These are phyloP conservation scores for Hypoxylon rickii DNA, from an alignment of 495 filamentous ascomycete genomes.

Conservation along the genomic window DNA sequence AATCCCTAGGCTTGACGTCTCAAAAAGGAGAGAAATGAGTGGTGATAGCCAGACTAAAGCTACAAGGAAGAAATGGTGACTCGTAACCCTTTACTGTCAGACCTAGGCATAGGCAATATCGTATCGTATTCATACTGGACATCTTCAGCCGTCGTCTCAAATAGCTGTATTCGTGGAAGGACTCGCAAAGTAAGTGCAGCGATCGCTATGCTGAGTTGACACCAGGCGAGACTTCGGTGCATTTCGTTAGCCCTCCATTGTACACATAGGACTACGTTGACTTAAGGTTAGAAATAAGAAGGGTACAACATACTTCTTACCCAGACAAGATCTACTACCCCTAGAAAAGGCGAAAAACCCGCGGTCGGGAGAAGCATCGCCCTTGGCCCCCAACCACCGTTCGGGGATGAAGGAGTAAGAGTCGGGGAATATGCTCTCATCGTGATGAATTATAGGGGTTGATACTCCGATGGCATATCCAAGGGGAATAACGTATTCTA, in stretches of 20 bases:
- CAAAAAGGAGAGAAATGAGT: no score
- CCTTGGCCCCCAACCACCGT: conserved; percentile 7
- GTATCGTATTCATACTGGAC: conserved; percentile 45
- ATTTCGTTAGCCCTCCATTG: conserved; percentile 9
- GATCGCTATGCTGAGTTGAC: conserved; percentile 42
- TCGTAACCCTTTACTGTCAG: conserved; percentile 44
- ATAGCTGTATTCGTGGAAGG: conserved; percentile 38
- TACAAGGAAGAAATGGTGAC: conserved; percentile 1
- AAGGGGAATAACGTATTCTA: conserved; percentile 30
- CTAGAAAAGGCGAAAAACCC: conserved; percentile 12
- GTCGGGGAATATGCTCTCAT: conserved; percentile 17
- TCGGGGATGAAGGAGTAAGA: conserved; percentile 14
- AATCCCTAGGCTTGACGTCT: no score
- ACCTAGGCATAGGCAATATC: conserved; percentile 41
- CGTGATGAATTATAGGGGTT: conserved; percentile 2
- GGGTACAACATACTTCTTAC: conserved; percentile 18
- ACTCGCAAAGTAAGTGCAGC: conserved; percentile 38
- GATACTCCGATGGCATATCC: conserved; percentile 51
- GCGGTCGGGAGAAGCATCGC: conserved; percentile 2
- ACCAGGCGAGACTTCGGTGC: conserved; percentile 35
- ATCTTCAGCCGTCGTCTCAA: conserved; percentile 46
- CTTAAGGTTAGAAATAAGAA: neutral
- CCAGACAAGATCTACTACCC: conserved; percentile 14
- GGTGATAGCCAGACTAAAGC: neutral
- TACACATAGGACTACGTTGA: no score